Evolutionary conservation across 208 protist genomes (phyloP).

Genomic region (Trypanosoma theileri): DNA sequence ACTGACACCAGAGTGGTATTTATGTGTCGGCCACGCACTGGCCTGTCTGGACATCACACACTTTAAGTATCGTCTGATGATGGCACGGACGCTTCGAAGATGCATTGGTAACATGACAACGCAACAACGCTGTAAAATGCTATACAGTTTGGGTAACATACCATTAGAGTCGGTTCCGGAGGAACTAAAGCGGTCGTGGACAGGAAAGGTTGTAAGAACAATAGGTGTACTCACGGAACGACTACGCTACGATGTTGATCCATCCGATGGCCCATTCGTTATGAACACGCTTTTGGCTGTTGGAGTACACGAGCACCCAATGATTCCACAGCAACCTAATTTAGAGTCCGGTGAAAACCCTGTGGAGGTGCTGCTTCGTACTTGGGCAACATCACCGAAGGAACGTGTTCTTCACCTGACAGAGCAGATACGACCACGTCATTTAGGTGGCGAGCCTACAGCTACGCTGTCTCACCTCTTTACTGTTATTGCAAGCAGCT

Average conservation of each 20-base stretch:
- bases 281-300: constrained; percentile 76
- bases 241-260: constrained; percentile 55
- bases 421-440: constrained; percentile 64
- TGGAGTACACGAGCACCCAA: constrained; percentile 64
- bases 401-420: constrained; percentile 79
- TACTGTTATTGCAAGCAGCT: constrained; percentile 54
- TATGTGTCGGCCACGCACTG: constrained; percentile 78
- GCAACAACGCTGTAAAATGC: constrained; percentile 68
- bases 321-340: constrained; percentile 50
- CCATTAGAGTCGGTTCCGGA: constrained; percentile 37
- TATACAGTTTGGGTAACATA: constrained; percentile 71
- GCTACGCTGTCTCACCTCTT: constrained; percentile 55
- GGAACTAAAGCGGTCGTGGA: constrained; percentile 56
- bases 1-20: constrained; percentile 70
- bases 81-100: constrained; percentile 57
- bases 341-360: constrained; percentile 52
- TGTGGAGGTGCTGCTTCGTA: constrained; percentile 72
- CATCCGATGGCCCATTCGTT: constrained; percentile 70
- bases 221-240: constrained; percentile 50
- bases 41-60: constrained; percentile 66
- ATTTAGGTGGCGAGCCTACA: constrained; percentile 51
- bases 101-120: constrained; percentile 53
- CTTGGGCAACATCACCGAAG: constrained; percentile 66
- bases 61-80: constrained; percentile 82
- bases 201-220: constrained; percentile 52